A percentile compares a stretch with the other conserved stretches of the same genome.
Conservation (phyloP, 2,329 filamentous ascomycete genomes). For the Rhynchosporium agropyri region DNA sequence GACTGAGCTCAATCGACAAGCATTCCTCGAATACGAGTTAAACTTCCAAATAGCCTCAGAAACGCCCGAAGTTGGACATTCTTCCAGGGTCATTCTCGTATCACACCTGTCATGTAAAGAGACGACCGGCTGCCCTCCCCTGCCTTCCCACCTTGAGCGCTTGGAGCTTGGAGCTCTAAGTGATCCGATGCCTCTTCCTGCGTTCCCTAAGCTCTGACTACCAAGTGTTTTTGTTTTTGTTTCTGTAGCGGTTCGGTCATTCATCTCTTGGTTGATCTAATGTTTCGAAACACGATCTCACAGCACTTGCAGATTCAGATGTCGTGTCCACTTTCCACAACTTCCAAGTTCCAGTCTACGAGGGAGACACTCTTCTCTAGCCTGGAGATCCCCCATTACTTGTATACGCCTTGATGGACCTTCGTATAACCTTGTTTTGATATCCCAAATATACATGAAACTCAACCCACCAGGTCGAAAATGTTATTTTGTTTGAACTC, state of each 20-base stretch:
- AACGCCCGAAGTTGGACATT: slow-evolving; percentile 12
- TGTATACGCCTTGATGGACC: not conserved
- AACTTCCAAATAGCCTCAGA: slow-evolving; percentile 21
- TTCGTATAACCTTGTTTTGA: slow-evolving; percentile 1
- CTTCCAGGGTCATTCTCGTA: slow-evolving; percentile 10
- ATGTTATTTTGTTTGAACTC: not conserved
- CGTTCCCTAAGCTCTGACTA: not conserved
- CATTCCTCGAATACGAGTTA: slow-evolving; percentile 21
- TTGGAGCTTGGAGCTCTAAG: slow-evolving; percentile 9
- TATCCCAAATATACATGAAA: slow-evolving; percentile 10
- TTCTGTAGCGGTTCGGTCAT: not conserved
- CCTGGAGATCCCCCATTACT: not conserved
- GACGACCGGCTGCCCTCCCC: not conserved
- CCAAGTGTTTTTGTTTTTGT: not conserved
- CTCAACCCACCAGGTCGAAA: not conserved
- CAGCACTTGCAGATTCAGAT: not conserved
- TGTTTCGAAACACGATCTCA: not conserved
- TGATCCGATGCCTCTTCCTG: slow-evolving; percentile 1
- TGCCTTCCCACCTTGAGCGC: not conserved
- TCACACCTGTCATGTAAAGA: slow-evolving; percentile 10
- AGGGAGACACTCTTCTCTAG: too few species aligned
- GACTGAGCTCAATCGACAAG: slow-evolving; percentile 8
- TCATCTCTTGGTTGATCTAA: not conserved
- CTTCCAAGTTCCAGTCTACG: not conserved
- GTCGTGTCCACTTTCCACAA: not conserved